A percentile compares a stretch with the other conserved stretches of the same genome.
phyloP scores from a whole-genome alignment of 768 basidiomycete species.

The Phaeolepiota aurea region DNA sequence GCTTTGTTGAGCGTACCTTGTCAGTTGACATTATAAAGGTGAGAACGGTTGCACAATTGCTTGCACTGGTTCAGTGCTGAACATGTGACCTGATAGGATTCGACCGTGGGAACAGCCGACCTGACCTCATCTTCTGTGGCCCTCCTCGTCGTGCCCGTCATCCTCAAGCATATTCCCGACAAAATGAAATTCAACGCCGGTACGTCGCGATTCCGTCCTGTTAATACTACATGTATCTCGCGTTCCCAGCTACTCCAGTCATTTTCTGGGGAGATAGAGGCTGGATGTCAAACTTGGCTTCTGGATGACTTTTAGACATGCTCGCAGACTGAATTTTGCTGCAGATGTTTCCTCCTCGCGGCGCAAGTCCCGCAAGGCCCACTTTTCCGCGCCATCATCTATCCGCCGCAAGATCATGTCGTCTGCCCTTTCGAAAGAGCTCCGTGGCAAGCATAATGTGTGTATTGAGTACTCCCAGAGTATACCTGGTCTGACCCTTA shows the following conservation, averaged over 20 bases:
- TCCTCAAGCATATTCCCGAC: slow-evolving; percentile 47
- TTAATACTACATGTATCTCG: slow-evolving; percentile 12
- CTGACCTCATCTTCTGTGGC: slow-evolving; percentile 13
- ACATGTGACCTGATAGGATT: slow-evolving; percentile 1
- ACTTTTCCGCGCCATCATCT: slow-evolving; percentile 93
- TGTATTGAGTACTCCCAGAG: slow-evolving; percentile 17
- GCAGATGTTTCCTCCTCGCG: slow-evolving; percentile 86
- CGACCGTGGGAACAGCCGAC: slow-evolving; percentile 27
- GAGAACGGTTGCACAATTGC: not conserved
- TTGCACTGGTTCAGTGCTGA: no score
- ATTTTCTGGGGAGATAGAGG: slow-evolving; percentile 25
- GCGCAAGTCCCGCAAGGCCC: slow-evolving; percentile 97
- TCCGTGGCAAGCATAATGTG: slow-evolving; percentile 87
- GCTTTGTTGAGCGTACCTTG: slow-evolving; percentile 62
- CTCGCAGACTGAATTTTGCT: slow-evolving; percentile 19
- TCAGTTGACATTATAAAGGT: slow-evolving; percentile 5
- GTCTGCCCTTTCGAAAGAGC: slow-evolving; percentile 90
- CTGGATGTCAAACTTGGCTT: slow-evolving; percentile 41
- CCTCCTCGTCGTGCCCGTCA: slow-evolving; percentile 42
- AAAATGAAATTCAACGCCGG: slow-evolving; percentile 81
- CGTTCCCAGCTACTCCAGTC: slow-evolving; percentile 15
- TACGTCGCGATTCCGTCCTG: slow-evolving; percentile 35
- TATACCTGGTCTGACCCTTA: not conserved
- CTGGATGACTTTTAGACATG: slow-evolving; percentile 32
- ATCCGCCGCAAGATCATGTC: slow-evolving; percentile 98